Percentiles rank a stretch among this genome's conserved stretches.
phyloP scores from a whole-genome alignment of 495 filamentous ascomycete genomes.

The Penicillium ochrochloron region DNA sequence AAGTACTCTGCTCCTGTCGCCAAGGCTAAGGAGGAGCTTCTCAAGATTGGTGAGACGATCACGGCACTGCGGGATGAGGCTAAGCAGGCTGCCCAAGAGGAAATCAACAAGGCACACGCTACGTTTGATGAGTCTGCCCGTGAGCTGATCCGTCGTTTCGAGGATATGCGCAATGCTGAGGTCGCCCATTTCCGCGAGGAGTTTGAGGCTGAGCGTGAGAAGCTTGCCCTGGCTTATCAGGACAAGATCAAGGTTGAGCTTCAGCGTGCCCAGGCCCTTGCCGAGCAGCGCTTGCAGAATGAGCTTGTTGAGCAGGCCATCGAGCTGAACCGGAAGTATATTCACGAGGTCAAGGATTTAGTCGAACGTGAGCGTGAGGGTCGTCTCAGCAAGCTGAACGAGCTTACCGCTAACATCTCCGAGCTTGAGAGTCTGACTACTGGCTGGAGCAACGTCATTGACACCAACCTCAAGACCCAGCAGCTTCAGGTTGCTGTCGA shows the following conservation, averaged over 20 bases:
- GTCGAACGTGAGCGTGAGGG: constrained; percentile 90
- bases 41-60: constrained; percentile 75
- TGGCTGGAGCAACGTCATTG: constrained; percentile 85
- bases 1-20: constrained; percentile 76
- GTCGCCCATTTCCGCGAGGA: constrained; percentile 82
- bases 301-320: constrained; percentile 90
- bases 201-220: constrained; percentile 86
- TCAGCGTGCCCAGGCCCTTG: constrained; percentile 70
- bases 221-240: constrained; percentile 73
- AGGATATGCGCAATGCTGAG: constrained; percentile 72
- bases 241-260: constrained; percentile 77
- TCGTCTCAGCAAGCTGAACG: constrained; percentile 81
- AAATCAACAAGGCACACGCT: constrained; percentile 69
- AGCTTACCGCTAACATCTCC: constrained; percentile 73
- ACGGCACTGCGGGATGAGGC: constrained; percentile 66
- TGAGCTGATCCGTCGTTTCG: constrained; percentile 71
- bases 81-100: constrained; percentile 72
- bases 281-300: constrained; percentile 80
- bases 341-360: constrained; percentile 72
- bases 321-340: constrained; percentile 80
- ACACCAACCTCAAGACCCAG: constrained; percentile 88
- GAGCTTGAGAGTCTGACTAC: constrained; percentile 84
- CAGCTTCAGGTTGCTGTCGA: constrained; percentile 94
- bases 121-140: constrained; percentile 83
- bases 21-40: constrained; percentile 84